Conservation (phyloP, 176 grass and related monocot genomes). For the Thinopyrum elongatum region DNA sequence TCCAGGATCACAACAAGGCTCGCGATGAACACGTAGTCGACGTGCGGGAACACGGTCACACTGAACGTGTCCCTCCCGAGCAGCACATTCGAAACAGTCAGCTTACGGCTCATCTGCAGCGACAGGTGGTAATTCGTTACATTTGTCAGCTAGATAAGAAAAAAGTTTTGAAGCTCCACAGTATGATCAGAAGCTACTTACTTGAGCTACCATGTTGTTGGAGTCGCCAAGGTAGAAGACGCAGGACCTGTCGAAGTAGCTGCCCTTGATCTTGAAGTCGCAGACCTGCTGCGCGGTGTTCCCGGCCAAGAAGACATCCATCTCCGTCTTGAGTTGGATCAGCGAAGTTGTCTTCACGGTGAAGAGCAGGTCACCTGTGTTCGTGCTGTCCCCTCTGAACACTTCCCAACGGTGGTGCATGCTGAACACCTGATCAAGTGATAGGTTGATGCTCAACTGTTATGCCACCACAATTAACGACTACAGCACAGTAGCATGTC, state of each 20-base stretch:
- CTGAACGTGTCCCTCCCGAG: constrained; percentile 58
- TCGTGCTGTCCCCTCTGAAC: constrained; percentile 59
- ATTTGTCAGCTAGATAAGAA: background rate
- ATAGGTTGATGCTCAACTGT: background rate
- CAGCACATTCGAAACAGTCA: constrained; percentile 46
- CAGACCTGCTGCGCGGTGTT: constrained; percentile 41
- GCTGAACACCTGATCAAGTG: constrained; percentile 37
- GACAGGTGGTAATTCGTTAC: background rate
- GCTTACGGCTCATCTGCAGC: constrained; percentile 60
- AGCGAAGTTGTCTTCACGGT: constrained; percentile 47
- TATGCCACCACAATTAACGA: background rate
- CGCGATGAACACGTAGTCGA: constrained; percentile 60
- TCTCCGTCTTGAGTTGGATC: constrained; percentile 57
- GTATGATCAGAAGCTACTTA: background rate
- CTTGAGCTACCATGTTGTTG: constrained; percentile 49
- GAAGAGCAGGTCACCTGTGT: constrained; percentile 47
- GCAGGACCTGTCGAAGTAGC: constrained; percentile 48
- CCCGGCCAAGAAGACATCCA: constrained; percentile 64
- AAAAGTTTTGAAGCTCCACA: background rate
- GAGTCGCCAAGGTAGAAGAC: constrained; percentile 52
- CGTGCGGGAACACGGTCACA: constrained; percentile 49
- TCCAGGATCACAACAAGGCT: constrained; percentile 70
- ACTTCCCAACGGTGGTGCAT: constrained; percentile 64
- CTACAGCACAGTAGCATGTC: no score
- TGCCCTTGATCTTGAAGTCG: constrained; percentile 82